phyloP scores from a whole-genome alignment of 139 green algal species.

The Deuterostichococcus epilithicus region DNA sequence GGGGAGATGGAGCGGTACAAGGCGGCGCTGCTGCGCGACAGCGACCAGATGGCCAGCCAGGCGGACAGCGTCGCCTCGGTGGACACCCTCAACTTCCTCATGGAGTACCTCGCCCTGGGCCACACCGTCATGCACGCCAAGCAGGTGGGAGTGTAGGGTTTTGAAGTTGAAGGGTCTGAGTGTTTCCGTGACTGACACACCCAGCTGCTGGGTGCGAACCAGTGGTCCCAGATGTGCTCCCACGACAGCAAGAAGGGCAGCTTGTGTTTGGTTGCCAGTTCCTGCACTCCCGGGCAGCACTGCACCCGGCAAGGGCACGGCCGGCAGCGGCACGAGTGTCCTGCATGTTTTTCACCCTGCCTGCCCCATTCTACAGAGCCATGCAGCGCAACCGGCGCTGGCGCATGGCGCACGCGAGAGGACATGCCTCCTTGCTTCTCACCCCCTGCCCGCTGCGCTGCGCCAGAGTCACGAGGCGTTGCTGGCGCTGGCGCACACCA shows the following conservation, averaged over 20 bases:
- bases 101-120: conserved; percentile 92
- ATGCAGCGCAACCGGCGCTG: no score
- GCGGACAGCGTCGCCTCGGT: conserved; percentile 73
- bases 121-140: conserved; percentile 80
- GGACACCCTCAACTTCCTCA: conserved; percentile 97
- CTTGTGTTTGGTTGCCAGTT: no score
- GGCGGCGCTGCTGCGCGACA: conserved; percentile 83
- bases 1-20: conserved; percentile 90
- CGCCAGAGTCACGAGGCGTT: conserved; percentile 55
- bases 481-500: conserved; percentile 57
- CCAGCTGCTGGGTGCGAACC: background rate
- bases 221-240: conserved; percentile 30
- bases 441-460: background rate
- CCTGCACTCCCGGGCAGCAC: no score
- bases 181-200: background rate
- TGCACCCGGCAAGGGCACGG: no score
- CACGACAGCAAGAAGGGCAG: no score
- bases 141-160: conserved; percentile 26
- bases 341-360: no score
- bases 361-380: no score
- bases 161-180: background rate
- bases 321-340: no score
- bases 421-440: no score
- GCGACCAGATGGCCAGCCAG: conserved; percentile 77
- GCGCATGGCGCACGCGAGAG: no score